Evolutionary conservation across 2,329 filamentous ascomycete genomes (phyloP).

Genomic region (Cladosporium sphaerospermum): DNA sequence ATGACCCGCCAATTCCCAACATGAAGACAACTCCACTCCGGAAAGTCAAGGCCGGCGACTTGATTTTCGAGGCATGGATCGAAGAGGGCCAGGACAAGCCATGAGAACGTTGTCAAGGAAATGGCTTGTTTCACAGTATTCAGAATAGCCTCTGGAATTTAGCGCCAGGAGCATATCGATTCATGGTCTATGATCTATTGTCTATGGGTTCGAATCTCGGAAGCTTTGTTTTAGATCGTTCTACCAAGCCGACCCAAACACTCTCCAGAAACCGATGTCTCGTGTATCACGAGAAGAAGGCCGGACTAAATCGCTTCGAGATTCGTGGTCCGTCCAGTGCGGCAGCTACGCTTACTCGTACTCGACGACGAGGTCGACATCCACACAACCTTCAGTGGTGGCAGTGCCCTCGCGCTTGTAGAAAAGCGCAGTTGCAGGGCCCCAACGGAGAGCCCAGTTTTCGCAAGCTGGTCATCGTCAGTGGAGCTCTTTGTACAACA

Average conservation of each 20-base stretch:
- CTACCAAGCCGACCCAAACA: too few species aligned
- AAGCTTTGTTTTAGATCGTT: too few species aligned
- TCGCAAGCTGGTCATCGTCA: slow-evolving; percentile 4
- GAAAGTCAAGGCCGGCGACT: slow-evolving; percentile 57
- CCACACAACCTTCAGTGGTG: slow-evolving; percentile 10
- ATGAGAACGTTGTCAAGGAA: not conserved
- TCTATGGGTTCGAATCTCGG: not conserved
- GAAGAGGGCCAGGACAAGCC: slow-evolving; percentile 43
- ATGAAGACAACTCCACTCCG: slow-evolving; percentile 51
- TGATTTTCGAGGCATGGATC: slow-evolving; percentile 63
- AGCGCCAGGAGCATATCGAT: not conserved
- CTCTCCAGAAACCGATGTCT: too few species aligned
- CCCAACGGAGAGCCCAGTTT: slow-evolving; percentile 12
- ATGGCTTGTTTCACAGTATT: not conserved
- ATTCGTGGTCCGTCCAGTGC: too few species aligned
- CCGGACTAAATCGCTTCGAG: too few species aligned
- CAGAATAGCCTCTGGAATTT: too few species aligned
- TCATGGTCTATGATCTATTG: not conserved
- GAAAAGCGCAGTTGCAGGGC: slow-evolving; percentile 13
- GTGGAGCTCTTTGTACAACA: not conserved
- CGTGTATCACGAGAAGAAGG: too few species aligned
- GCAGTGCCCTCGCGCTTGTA: slow-evolving; percentile 12
- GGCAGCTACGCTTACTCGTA: slow-evolving; percentile 1
- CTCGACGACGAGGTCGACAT: slow-evolving; percentile 11
- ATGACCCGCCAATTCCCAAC: not conserved